These are phyloP conservation scores for Microstegium vimineum DNA, from an alignment of 176 grass and related monocot species.

Conservation along the genomic window DNA sequence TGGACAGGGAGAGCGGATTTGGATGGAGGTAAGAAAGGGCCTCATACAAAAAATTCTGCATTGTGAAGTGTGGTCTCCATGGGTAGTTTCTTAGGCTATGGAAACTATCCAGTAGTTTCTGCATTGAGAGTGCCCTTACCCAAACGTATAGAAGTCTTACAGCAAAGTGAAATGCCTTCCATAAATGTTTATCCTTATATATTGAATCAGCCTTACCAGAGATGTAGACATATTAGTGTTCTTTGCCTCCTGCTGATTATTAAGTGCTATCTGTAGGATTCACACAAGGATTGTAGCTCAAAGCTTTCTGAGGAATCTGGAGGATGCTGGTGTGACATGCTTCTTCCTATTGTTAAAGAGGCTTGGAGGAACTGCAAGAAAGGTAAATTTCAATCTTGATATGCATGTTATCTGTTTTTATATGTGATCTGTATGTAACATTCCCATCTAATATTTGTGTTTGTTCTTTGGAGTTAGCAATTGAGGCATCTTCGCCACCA, in stretches of 20 bases:
- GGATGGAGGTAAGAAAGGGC: not conserved
- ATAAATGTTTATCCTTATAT: not conserved
- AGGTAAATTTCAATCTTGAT: slow-evolving; percentile 49
- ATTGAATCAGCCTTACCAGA: slow-evolving; percentile 16
- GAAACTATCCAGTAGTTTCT: not conserved
- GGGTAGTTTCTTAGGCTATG: not conserved
- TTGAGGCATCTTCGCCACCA: slow-evolving; percentile 86
- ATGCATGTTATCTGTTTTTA: not conserved
- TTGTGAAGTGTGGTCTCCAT: not conserved
- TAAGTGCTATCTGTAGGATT: slow-evolving; percentile 50
- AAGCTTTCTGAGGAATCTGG: slow-evolving; percentile 66
- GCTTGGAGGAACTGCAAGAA: slow-evolving; percentile 89
- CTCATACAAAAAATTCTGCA: not conserved
- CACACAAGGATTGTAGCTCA: slow-evolving; percentile 58
- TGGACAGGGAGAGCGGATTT: not conserved
- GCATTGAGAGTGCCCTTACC: not conserved
- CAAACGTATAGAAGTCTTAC: not conserved
- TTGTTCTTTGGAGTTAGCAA: slow-evolving; percentile 64
- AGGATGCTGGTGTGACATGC: slow-evolving; percentile 86
- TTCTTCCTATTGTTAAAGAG: slow-evolving; percentile 76
- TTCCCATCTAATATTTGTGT: slow-evolving; percentile 20
- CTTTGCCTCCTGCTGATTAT: slow-evolving; percentile 18
- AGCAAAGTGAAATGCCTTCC: slow-evolving; percentile 6
- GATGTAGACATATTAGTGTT: not conserved
- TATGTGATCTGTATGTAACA: not conserved